Percentiles rank a stretch among this genome's conserved stretches.
These are phyloP conservation scores for Colletotrichum sp. DNA, from an alignment of 2,329 filamentous ascomycete species.

Conservation along the genomic window DNA sequence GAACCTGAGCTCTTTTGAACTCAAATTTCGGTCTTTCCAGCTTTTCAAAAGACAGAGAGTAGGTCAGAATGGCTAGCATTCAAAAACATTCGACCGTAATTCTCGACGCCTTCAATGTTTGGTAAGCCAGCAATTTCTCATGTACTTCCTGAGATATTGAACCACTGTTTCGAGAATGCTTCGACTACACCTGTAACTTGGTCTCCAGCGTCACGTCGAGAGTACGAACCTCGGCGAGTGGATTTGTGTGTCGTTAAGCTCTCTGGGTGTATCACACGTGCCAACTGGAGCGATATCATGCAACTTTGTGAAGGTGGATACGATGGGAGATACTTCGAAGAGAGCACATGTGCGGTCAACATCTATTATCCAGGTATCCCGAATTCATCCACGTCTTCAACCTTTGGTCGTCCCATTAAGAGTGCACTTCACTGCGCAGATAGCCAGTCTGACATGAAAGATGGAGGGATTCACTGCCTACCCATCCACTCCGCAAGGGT, in stretches of 20 bases:
- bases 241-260: not conserved
- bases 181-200: no score
- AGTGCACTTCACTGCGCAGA: not conserved
- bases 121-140: no score
- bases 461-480: not conserved
- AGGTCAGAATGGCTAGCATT: no score
- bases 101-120: no score
- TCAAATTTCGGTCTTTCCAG: no score
- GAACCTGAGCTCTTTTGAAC: no score
- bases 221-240: no score
- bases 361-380: not conserved
- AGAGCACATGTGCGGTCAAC: not conserved
- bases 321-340: not conserved
- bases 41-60: no score
- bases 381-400: not conserved
- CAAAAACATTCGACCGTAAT: no score
- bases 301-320: not conserved
- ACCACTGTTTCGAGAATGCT: no score
- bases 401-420: not conserved
- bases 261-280: not conserved
- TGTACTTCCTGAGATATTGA: no score
- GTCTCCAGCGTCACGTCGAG: no score
- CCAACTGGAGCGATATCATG: not conserved
- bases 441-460: fast-evolving
- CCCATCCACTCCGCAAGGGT: not conserved